A percentile compares a stretch with the other conserved stretches of the same genome.
phyloP scores from a whole-genome alignment of 257 asterid species.

The Buddleja alternifolia region DNA sequence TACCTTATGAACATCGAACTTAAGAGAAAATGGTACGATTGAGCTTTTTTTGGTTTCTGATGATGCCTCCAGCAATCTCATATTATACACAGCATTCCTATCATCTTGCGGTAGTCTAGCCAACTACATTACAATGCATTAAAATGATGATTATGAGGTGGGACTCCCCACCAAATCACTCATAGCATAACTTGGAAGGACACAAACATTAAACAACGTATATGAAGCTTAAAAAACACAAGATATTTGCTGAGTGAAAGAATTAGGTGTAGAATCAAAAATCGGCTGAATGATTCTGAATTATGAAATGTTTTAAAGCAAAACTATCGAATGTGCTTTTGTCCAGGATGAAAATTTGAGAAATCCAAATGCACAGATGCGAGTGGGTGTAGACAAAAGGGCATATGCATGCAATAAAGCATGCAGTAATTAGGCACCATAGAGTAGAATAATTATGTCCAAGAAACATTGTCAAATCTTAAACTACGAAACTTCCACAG shows the following conservation, averaged over 20 bases:
- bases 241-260: background rate
- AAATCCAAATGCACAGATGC: too few relatives aligned
- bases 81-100: conserved; percentile 86
- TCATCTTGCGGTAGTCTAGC: conserved; percentile 86
- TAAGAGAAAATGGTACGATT: conserved; percentile 72
- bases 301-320: conserved; percentile 12
- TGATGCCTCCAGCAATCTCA: conserved; percentile 87
- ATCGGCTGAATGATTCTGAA: conserved; percentile 2
- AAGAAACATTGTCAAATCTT: too few relatives aligned
- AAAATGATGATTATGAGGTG: conserved; percentile 25
- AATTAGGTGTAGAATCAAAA: background rate
- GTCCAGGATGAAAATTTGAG: conserved; percentile 6
- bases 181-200: conserved; percentile 11
- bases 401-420: background rate
- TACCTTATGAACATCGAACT: conserved; percentile 96
- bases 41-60: conserved; percentile 76
- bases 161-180: background rate
- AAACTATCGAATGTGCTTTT: background rate
- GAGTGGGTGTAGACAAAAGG: conserved; percentile 15
- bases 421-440: background rate
- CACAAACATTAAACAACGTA: conserved; percentile 20
- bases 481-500: too few relatives aligned
- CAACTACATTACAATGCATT: conserved; percentile 53
- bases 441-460: background rate
- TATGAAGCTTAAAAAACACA: background rate